Evolutionary conservation across 2,329 filamentous ascomycete genomes (phyloP).

Genomic region (Trichophyton verrucosum): DNA sequence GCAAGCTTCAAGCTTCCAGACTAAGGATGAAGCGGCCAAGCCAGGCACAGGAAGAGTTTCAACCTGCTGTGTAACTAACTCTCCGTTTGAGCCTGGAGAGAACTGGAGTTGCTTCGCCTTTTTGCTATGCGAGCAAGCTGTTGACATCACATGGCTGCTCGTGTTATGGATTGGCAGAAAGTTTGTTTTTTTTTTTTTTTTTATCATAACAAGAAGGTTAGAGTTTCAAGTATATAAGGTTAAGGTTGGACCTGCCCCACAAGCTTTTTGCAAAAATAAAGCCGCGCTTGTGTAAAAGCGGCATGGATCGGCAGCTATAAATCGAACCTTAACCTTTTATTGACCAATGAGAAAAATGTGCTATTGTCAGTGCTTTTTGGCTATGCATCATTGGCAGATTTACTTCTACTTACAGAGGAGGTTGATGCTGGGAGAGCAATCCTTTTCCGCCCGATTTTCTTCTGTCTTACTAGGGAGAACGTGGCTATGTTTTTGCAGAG

Average conservation of each 20-base stretch:
- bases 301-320: not conserved
- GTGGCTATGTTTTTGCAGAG: not conserved
- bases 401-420: no score
- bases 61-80: not conserved
- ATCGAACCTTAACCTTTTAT: not conserved
- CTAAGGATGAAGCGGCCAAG: not conserved
- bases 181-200: not conserved
- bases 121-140: not conserved
- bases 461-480: not conserved
- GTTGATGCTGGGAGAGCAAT: no score
- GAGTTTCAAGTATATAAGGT: not conserved
- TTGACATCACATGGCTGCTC: not conserved
- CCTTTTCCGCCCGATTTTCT: not conserved
- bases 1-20: not conserved
- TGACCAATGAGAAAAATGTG: not conserved
- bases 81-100: not conserved
- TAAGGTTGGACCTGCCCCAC: not conserved
- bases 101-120: not conserved
- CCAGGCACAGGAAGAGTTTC: not conserved
- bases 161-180: not conserved
- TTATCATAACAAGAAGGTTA: not conserved
- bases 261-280: not conserved
- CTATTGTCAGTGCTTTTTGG: not conserved
- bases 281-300: not conserved
- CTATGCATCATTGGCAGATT: not conserved